phyloP scores from a whole-genome alignment of 78 protist genomes.

The Anaeramoeba ignava region DNA sequence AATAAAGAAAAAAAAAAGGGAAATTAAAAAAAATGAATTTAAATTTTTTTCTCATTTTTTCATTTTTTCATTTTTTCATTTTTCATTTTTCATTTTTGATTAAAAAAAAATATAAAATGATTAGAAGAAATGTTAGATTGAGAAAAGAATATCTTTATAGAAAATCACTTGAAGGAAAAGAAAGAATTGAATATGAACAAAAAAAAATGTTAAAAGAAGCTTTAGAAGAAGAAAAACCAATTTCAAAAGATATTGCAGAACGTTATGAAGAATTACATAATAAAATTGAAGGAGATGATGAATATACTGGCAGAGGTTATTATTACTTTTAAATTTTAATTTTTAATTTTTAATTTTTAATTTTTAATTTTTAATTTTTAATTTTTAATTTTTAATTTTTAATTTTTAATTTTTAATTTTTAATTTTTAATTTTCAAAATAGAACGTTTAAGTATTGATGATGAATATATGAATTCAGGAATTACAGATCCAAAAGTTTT shows the following conservation, averaged over 20 bases:
- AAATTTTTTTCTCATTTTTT: too few relatives aligned
- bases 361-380: background rate
- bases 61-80: too few relatives aligned
- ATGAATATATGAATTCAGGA: constrained; percentile 94
- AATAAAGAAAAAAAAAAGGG: too few relatives aligned
- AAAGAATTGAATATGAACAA: constrained; percentile 35
- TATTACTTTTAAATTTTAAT: background rate
- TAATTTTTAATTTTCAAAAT: background rate
- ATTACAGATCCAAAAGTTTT: constrained; percentile 81
- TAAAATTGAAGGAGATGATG: background rate
- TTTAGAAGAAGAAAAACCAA: constrained; percentile 5
- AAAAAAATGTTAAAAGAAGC: constrained; percentile 49
- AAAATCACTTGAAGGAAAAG: constrained; percentile 60
- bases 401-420: background rate
- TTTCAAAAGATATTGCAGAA: background rate
- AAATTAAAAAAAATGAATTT: too few relatives aligned
- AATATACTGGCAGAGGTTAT: background rate
- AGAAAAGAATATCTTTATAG: constrained; percentile 75
- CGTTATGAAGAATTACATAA: background rate
- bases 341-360: background rate
- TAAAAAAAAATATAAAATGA: too few relatives aligned
- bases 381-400: background rate
- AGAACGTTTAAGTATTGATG: constrained; percentile 55
- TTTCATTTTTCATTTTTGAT: too few relatives aligned
- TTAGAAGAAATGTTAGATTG: constrained; percentile 4